Evolutionary conservation across 1,284 basidiomycete genomes (phyloP).

Genomic region (Tremellales sp.): DNA sequence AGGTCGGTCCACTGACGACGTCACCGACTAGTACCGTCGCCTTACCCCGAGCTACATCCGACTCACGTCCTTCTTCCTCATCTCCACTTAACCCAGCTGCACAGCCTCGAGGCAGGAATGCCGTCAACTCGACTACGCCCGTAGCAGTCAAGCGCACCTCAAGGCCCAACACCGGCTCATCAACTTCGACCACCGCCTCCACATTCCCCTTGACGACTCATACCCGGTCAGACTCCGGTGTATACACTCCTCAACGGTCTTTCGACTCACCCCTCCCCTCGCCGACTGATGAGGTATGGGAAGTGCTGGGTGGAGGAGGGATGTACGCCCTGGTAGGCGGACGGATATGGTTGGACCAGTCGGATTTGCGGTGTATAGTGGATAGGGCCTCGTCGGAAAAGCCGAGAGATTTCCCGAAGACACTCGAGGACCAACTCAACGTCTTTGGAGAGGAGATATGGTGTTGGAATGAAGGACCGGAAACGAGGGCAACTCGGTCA

Average conservation of each 20-base stretch:
- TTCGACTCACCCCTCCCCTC: conserved; percentile 8
- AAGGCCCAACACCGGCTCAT: no score
- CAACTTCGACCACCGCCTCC: no score
- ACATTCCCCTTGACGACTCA: no score
- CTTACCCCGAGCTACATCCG: no score
- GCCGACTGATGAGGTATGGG: conserved; percentile 9
- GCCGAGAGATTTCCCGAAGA: conserved; percentile 15
- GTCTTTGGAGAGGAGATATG: conserved; percentile 35
- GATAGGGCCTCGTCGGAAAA: conserved; percentile 11
- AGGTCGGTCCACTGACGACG: neutral
- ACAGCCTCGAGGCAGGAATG: no score
- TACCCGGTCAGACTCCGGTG: no score
- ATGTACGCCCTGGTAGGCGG: conserved; percentile 39
- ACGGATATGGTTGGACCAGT: conserved; percentile 28
- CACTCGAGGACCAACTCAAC: conserved; percentile 17
- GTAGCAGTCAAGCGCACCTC: no score
- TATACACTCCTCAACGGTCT: conserved; percentile 17
- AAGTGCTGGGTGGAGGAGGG: conserved; percentile 37
- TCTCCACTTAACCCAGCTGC: no score
- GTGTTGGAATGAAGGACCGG: conserved; percentile 25
- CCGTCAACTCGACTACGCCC: no score
- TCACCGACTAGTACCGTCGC: no score
- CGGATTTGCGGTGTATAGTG: conserved; percentile 22
- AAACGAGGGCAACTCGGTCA: conserved; percentile 20
- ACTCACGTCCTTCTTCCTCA: no score